phyloP scores from a whole-genome alignment of 805 yeast genomes.

The Dipodascopsis uninucleata region DNA sequence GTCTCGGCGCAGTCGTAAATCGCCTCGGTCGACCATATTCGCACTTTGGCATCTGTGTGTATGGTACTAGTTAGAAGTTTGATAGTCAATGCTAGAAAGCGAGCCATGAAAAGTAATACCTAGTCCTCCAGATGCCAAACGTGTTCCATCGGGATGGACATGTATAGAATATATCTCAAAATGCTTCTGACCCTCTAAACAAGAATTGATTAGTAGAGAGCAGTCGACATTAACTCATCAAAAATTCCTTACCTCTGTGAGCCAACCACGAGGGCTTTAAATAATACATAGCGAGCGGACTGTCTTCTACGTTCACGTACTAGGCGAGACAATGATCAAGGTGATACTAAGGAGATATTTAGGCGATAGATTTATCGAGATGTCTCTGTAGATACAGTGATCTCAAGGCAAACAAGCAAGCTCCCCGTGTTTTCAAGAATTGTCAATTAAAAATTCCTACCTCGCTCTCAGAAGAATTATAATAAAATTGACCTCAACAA shows the following conservation, averaged over 20 bases:
- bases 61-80: neutral
- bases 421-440: no score
- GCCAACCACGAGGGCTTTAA: conserved; percentile 69
- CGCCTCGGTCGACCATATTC: conserved; percentile 87
- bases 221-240: neutral
- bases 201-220: neutral
- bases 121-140: conserved; percentile 88
- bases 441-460: no score
- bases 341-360: no score
- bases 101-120: conserved; percentile 25
- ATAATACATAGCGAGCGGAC: conserved; percentile 57
- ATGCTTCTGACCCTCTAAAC: conserved; percentile 66
- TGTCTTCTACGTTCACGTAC: no score
- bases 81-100: neutral
- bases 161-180: conserved; percentile 83
- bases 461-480: no score
- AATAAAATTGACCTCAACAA: no score
- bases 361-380: no score
- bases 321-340: no score
- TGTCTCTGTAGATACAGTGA: no score
- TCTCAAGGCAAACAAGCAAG: no score
- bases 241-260: conserved; percentile 45
- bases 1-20: conserved; percentile 58
- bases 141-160: conserved; percentile 73
- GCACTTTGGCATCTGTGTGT: conserved; percentile 75